Evolutionary conservation across 106 monocot genomes (phyloP).

Genomic region (Phalaenopsis aphrodite): DNA sequence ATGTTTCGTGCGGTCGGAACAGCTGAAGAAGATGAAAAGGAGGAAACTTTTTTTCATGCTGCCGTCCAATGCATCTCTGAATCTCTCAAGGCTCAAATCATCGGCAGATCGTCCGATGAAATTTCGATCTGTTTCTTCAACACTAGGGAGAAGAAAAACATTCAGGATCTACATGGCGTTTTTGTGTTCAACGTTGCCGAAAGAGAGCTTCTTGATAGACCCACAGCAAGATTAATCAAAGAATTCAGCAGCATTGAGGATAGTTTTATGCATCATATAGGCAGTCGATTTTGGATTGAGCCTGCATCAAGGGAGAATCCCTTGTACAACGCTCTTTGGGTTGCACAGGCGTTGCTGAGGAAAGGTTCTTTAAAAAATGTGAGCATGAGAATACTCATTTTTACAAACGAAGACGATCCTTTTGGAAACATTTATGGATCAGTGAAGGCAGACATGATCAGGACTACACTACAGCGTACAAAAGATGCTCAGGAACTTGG

Average conservation of each 20-base stretch:
- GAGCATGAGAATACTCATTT: conserved; percentile 67
- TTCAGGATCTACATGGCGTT: conserved; percentile 74
- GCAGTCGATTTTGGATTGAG: conserved; percentile 66
- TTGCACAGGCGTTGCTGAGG: conserved; percentile 76
- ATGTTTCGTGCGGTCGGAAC: conserved; percentile 56
- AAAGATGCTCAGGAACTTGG: conserved; percentile 61
- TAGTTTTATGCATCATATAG: conserved; percentile 51
- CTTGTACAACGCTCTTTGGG: conserved; percentile 92
- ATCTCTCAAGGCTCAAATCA: conserved; percentile 73
- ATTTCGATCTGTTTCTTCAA: conserved; percentile 89
- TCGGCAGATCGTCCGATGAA: conserved; percentile 80
- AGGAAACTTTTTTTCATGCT: conserved; percentile 57
- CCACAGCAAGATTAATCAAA: conserved; percentile 87
- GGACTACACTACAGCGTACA: conserved; percentile 35
- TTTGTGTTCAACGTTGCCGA: conserved; percentile 82
- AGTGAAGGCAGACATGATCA: conserved; percentile 79
- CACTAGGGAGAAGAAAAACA: conserved; percentile 88
- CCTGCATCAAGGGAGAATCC: conserved; percentile 74
- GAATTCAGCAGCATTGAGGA: conserved; percentile 66
- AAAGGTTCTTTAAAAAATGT: conserved; percentile 71
- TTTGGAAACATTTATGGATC: conserved; percentile 62
- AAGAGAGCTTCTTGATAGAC: conserved; percentile 74
- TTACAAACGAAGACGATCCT: conserved; percentile 96
- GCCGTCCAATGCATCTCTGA: conserved; percentile 50
- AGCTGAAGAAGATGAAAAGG: conserved; percentile 43